A percentile compares a stretch with the other conserved stretches of the same genome.
Evolutionary conservation across 106 monocot genomes (phyloP).

Genomic region (Phalaenopsis equestris): DNA sequence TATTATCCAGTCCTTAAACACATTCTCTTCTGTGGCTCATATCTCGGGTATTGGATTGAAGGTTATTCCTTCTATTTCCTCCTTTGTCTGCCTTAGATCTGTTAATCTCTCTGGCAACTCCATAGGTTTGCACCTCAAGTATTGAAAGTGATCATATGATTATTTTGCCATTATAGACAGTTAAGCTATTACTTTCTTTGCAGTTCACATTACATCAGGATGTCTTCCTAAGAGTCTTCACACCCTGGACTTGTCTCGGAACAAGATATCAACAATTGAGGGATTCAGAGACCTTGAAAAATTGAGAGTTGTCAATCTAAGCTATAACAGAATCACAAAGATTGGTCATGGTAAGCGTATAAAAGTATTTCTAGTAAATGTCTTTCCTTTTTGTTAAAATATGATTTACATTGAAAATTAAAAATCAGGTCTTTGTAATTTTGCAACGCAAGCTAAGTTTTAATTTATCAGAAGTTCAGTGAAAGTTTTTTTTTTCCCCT

Average conservation of each 20-base stretch:
- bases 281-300: constrained; percentile 77
- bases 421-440: too few species aligned
- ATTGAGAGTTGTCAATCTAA: constrained; percentile 75
- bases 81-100: constrained; percentile 66
- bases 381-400: too few species aligned
- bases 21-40: constrained; percentile 55
- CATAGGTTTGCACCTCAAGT: constrained; percentile 51
- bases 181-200: constrained; percentile 1
- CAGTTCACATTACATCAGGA: constrained; percentile 65
- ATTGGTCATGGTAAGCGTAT: constrained; percentile 72
- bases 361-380: too few species aligned
- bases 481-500: too few species aligned
- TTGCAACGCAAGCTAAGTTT: too few species aligned
- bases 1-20: constrained; percentile 65
- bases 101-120: constrained; percentile 83
- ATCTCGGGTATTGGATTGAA: constrained; percentile 73
- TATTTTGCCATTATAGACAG: neutral
- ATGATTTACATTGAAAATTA: too few species aligned
- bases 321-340: constrained; percentile 78
- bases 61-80: constrained; percentile 58
- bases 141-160: neutral
- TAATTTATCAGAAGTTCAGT: too few species aligned
- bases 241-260: constrained; percentile 73
- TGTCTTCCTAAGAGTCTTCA: constrained; percentile 73
- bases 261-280: constrained; percentile 72